Base-by-base conservation (phyloP, 345 rosid species). In the Chamaenerion angustifolium region DNA sequence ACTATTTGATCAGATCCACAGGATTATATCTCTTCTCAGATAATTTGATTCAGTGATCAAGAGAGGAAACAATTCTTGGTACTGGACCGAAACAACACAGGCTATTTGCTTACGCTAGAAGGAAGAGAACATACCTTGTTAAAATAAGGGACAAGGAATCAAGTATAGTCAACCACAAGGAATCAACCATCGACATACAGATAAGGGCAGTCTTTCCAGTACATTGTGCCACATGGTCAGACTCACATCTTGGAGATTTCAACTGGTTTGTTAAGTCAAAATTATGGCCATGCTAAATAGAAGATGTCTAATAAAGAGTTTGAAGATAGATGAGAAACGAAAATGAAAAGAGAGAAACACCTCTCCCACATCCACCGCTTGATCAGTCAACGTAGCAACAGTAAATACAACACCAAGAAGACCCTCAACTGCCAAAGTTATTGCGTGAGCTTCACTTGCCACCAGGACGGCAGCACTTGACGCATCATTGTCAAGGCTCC, bases 381-480 rank as follows among this genome's bases (percentile, higher is more conserved):
- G 85, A 73, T 92, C 98, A 51, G 95, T 87, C 76, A 92, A 68
- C 23, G 98, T 84, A 53, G 98, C 96, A 42, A 92, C 85, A 49
- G 95, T 92, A 58, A 87, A 92, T 44, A 84, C 79, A 60, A 84
- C 96, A 60, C 96, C 98, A 67, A 84, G 64, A 55, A 92, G 67
- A 56, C 96, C 96, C 74, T 87, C 96, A 71, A 84, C 80, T 62
- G 96, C 96, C 79, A 90, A 67, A 57, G 82, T 79, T 64, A 90
- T 80, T 57, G 95, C 88, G 76, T 90, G 98, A 56, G 96, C 98
- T 76, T 92, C 98, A 71, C 96, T 87, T n/a, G 96, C 98, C 77
- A 84, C 94, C 66, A 92, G 67, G 61, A 92, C 98, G 14, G 96
- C 80, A 57, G 90, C 80, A 76, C 82, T 92, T 55, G 98, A 80